Evolutionary conservation across 2,329 filamentous ascomycete species (phyloP), one percentile per base, ranked within the genome.

Genomic region (Scedosporium minutisporum): DNA sequence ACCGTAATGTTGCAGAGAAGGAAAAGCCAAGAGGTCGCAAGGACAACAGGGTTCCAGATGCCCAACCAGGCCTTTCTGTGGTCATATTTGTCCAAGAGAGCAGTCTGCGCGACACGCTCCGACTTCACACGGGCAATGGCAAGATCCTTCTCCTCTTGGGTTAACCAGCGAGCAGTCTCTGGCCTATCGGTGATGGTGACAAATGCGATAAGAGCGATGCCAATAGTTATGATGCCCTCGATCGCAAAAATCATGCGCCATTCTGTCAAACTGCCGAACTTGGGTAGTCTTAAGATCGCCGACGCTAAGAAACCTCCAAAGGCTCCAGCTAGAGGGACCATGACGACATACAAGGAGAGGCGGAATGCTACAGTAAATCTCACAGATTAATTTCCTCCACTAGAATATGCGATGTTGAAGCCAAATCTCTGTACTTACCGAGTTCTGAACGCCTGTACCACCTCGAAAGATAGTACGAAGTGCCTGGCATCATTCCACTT

Each of bases 171-270:
- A 0, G 87, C 87, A 0, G 86, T 88, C 62, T 82, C 86, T 0
- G 88, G 88, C 0, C 87, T 80, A 69, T 91, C 88, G 0, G 87
- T 89, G 18, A 90, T 74, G 0, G 84, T 87, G 67, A 86, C 66
- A 70, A 89, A 88, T 1, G 82, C 73, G 44, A 90, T 75, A 1
- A 89, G n/a, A 0, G 81, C 78, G 0, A 90, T 71, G 0, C 78
- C 76, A 10, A 71, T 68, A 16, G 72, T 74, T 65, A 88, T 80
- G 67, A 88, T 84, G 42, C 87, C 87, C 70, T 89, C 87, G 38
- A 89, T 86, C 27, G 81, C 83, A 64, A 89, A 89, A 62, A 89
- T 87, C 86, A 88, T 88, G 6, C 86, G 77, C 87, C 87, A 89
- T 18, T 71, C 74, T 57, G 74, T 75, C 0, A 89, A 74, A 7